These are phyloP conservation scores for Leccinellum luteum DNA, from an alignment of 768 basidiomycete species.

Conservation along the genomic window DNA sequence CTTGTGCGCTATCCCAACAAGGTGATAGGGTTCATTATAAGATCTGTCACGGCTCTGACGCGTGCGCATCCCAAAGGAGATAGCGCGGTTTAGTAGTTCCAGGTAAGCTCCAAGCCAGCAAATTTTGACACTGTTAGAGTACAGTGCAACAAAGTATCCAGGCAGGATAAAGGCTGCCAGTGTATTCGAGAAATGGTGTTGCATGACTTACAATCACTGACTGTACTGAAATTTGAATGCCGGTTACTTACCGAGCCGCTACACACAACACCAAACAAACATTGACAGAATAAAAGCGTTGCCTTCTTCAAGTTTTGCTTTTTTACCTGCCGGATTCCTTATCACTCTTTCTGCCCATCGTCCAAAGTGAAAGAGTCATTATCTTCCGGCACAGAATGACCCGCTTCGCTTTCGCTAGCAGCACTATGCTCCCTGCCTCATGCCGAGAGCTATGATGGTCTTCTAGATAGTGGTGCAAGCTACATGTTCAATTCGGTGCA, in stretches of 20 bases:
- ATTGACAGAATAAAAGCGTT: conserved; percentile 3
- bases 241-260: conserved; percentile 1
- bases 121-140: not conserved
- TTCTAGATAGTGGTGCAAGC: conserved; percentile 77
- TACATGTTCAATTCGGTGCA: conserved; percentile 33
- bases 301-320: not conserved
- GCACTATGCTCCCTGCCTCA: conserved; percentile 50
- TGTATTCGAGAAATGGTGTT: too few species aligned
- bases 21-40: not conserved
- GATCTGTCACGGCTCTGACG: not conserved
- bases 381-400: conserved; percentile 46
- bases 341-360: conserved; percentile 24
- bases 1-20: not conserved
- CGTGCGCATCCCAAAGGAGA: conserved; percentile 7
- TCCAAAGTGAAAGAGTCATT: conserved; percentile 23
- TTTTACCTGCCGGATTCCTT: conserved; percentile 26
- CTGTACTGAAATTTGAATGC: not conserved
- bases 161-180: not conserved
- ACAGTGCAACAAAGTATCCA: not conserved
- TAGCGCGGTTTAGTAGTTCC: not conserved
- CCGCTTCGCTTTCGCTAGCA: conserved; percentile 75
- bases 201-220: not conserved
- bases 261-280: conserved; percentile 23
- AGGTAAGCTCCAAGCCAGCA: not conserved
- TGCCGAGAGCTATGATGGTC: conserved; percentile 54